Conservation (phyloP, 2,329 filamentous ascomycete genomes). For the Ophiosphaerella narmari region DNA sequence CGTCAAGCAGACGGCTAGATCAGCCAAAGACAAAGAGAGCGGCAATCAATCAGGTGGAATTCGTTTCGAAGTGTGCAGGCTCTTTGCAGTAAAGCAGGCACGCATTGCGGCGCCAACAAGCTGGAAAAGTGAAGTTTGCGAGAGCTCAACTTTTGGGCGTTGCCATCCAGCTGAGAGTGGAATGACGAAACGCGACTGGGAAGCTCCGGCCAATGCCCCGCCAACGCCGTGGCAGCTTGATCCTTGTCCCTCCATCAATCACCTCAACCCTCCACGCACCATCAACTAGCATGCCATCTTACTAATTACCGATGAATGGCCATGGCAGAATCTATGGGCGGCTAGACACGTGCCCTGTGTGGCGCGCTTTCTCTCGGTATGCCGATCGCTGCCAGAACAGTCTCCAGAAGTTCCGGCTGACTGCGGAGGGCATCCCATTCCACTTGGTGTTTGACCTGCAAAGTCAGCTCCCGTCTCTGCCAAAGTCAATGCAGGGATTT, state of each 20-base stretch:
- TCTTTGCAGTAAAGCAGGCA: constrained; percentile 11
- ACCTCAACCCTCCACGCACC: too few relatives aligned
- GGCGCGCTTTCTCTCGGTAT: constrained; percentile 26
- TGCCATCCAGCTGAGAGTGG: background rate
- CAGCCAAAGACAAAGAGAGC: constrained; percentile 1
- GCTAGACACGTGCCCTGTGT: constrained; percentile 8
- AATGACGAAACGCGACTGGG: constrained; percentile 20
- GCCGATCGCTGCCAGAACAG: constrained; percentile 48
- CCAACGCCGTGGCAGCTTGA: background rate
- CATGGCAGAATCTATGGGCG: too few relatives aligned
- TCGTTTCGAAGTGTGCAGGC: constrained; percentile 5
- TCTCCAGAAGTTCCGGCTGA: constrained; percentile 48
- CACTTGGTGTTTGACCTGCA: constrained; percentile 54
- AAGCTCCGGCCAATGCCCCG: constrained; percentile 14
- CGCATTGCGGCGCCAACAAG: constrained; percentile 31
- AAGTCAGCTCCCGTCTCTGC: background rate
- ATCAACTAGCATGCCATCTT: too few relatives aligned
- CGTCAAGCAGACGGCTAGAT: constrained; percentile 1
- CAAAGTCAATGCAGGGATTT: background rate
- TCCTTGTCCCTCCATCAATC: too few relatives aligned
- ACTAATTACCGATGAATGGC: too few relatives aligned
- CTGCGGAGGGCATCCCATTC: constrained; percentile 57
- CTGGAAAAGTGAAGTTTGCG: constrained; percentile 1
- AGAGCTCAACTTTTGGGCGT: constrained; percentile 7
- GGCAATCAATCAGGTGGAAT: constrained; percentile 16